These are phyloP conservation scores for Gryganskiella cystojenkinii DNA, from an alignment of 192 early-diverging fungal genomes.

Conservation along the genomic window DNA sequence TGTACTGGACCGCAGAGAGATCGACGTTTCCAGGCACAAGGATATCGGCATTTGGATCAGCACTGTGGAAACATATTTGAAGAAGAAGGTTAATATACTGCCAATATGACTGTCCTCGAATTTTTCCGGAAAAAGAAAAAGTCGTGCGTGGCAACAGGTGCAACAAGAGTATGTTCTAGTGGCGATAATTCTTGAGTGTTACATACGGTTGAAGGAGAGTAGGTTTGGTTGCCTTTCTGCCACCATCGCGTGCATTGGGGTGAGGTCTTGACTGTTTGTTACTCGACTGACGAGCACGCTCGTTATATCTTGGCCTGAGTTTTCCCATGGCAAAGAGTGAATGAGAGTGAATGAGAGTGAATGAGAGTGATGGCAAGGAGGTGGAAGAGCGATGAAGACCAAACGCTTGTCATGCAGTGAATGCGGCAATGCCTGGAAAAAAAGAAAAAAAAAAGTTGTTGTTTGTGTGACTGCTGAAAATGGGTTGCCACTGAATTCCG, in stretches of 20 bases:
- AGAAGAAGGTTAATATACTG: no score
- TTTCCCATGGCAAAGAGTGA: conserved; percentile 59
- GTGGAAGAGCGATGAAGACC: neutral
- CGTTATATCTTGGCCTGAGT: conserved; percentile 64
- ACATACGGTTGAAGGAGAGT: conserved; percentile 26
- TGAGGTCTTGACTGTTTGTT: conserved; percentile 56
- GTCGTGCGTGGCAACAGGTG: no score
- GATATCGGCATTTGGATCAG: conserved; percentile 47
- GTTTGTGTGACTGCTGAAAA: neutral
- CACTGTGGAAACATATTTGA: conserved; percentile 9
- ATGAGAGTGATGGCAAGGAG: no score
- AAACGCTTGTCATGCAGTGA: neutral
- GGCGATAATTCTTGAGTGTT: no score
- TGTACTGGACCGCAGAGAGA: conserved; percentile 17
- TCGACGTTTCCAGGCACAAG: conserved; percentile 32
- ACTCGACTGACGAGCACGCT: conserved; percentile 64
- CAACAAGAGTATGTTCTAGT: no score
- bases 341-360: no score
- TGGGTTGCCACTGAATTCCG: neutral
- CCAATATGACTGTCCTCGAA: no score
- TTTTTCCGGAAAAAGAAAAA: no score
- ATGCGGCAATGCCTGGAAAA: neutral
- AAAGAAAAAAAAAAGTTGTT: no score
- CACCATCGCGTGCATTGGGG: conserved; percentile 63
- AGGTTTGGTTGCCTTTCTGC: conserved; percentile 45